Conservation (phyloP, 1,284 basidiomycete species). For the Cutaneotrichosporon sp. region DNA sequence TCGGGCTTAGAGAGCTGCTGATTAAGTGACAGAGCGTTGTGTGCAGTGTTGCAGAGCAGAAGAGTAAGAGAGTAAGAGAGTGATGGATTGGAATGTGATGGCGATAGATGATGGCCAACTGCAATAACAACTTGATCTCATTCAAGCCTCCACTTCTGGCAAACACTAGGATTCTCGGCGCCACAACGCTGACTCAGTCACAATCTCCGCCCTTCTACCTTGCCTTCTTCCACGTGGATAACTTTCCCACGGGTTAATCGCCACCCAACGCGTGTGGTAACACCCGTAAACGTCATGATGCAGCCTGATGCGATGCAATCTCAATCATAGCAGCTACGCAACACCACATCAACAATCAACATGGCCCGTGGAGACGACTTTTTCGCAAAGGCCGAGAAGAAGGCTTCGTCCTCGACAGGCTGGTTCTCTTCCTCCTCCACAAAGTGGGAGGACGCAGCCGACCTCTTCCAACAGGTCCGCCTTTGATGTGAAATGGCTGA, state of each 20-base stretch:
- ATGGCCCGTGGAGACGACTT: slow-evolving; percentile 56
- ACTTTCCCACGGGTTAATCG: slow-evolving; percentile 16
- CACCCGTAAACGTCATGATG: slow-evolving; percentile 10
- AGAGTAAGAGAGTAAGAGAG: not conserved
- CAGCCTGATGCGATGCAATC: not conserved
- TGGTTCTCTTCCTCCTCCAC: slow-evolving; percentile 80
- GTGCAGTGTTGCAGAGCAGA: slow-evolving; percentile 6
- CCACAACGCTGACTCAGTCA: too few relatives aligned
- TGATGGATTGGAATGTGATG: not conserved
- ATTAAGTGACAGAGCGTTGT: not conserved
- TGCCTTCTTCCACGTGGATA: slow-evolving; percentile 5
- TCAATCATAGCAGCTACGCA: not conserved
- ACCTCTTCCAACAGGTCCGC: slow-evolving; percentile 64
- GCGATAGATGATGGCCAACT: not conserved
- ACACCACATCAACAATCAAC: slow-evolving; percentile 11
- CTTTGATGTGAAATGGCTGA: slow-evolving; percentile 55
- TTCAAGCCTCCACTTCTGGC: slow-evolving; percentile 4
- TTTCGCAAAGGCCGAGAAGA: slow-evolving; percentile 87
- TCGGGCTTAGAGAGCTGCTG: slow-evolving; percentile 3
- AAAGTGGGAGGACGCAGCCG: slow-evolving; percentile 90
- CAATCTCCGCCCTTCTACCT: too few relatives aligned
- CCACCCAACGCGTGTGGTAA: not conserved
- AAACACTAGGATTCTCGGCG: too few relatives aligned
- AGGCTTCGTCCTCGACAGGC: slow-evolving; percentile 70
- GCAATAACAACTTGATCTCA: slow-evolving; percentile 1